Base-by-base conservation (phyloP, 345 rosid species). In the Eucalyptus microcorys region DNA sequence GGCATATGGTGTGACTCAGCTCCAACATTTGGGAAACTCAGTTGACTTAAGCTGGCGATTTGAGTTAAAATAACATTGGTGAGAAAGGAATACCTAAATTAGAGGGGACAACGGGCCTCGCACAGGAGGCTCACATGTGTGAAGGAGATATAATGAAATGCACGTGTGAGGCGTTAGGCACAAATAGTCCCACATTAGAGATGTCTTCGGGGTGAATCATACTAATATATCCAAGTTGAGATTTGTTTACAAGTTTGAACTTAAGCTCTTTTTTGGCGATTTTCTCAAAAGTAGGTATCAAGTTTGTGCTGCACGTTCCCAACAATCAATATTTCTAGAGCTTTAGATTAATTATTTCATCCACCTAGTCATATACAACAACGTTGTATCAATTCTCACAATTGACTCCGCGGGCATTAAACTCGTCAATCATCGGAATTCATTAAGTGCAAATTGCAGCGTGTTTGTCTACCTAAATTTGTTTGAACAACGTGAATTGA, bases 231-330 rank as follows among this genome's bases (percentile, higher is more conserved):
- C 7, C 14, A 1, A 37, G 45, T 71, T 37, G 81, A 71, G 81
- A 37, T 71, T 1, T 76, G 27, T 19, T 21, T 13, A 76, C 8
- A 21, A 2, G 5, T 10, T 37, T 0, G 1, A 3, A 21, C 14
- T 40, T 21, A 43, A 10, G 47, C 15, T 76, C 45, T 37, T 37
- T 76, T 24, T 76, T 76, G 45, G 0, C 2, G 2, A 21, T 71
- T 2, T 76, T 10, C 1, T 0, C 45, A 10, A 71, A 17, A 10
- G 26, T 1, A 71, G 2, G 8, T 3, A 5, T 71, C 15, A 10
- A 37, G 27, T 71, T 71, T 10, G 14, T 71, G 83, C 0, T 68
- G 80, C 14, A 34, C 14, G 7, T 27, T 61, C 68, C 34, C 34
- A 61, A 61, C 1, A 3, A 7, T 61, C 68, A 30, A 61, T 13